Conservation (phyloP, 345 rosid genomes). For the Crucihimalaya himalaica region DNA sequence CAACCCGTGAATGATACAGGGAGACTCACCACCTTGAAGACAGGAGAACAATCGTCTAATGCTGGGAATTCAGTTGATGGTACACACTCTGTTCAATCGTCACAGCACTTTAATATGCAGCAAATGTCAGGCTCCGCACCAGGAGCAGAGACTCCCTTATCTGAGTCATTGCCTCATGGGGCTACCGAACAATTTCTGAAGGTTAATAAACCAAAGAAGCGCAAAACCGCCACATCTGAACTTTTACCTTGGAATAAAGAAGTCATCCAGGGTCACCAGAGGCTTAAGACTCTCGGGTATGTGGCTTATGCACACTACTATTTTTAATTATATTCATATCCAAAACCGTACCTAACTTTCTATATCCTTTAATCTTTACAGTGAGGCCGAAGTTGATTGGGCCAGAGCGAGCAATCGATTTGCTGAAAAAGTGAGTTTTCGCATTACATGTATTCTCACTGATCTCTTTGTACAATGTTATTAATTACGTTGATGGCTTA, state of each 20-base stretch:
- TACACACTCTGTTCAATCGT: constrained; percentile 38
- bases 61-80: constrained; percentile 51
- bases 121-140: constrained; percentile 40
- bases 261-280: constrained; percentile 44
- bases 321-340: neutral
- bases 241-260: constrained; percentile 72
- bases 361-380: constrained; percentile 39
- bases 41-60: constrained; percentile 47
- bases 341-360: neutral
- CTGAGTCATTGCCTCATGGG: constrained; percentile 44
- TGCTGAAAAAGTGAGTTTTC: constrained; percentile 67
- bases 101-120: constrained; percentile 44
- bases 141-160: constrained; percentile 44
- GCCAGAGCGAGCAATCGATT: constrained; percentile 58
- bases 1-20: constrained; percentile 48
- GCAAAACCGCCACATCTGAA: constrained; percentile 58
- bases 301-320: constrained; percentile 30
- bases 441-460: constrained; percentile 7
- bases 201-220: constrained; percentile 58
- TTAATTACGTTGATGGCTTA: constrained; percentile 16
- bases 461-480: constrained; percentile 18
- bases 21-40: constrained; percentile 42
- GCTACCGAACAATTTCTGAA: constrained; percentile 37
- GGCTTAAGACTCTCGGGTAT: constrained; percentile 68
- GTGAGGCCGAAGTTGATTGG: constrained; percentile 75